phyloP scores from a whole-genome alignment of 805 yeast genomes.

The Cyberlindnera mycetangii region DNA sequence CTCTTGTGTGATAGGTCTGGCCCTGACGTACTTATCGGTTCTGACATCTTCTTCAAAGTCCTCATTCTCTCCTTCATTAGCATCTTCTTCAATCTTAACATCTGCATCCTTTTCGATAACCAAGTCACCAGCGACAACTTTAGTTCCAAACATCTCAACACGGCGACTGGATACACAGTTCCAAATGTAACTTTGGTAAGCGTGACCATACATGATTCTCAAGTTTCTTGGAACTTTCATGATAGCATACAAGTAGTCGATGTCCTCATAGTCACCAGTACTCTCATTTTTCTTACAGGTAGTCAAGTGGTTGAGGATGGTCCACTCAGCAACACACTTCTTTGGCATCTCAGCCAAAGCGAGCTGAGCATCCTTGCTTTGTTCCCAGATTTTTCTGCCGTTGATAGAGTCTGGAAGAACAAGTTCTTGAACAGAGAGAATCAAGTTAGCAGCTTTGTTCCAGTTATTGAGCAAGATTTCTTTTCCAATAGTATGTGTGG shows the following conservation, averaged over 20 bases:
- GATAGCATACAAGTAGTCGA: slow-evolving; percentile 73
- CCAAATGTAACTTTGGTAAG: slow-evolving; percentile 97
- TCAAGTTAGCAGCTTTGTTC: slow-evolving; percentile 73
- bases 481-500: slow-evolving; percentile 86
- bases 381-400: slow-evolving; percentile 80
- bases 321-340: slow-evolving; percentile 79
- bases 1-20: slow-evolving; percentile 69
- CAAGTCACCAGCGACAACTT: slow-evolving; percentile 78
- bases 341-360: slow-evolving; percentile 82
- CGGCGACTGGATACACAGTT: slow-evolving; percentile 80
- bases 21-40: slow-evolving; percentile 55
- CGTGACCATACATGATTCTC: slow-evolving; percentile 94
- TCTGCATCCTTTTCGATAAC: slow-evolving; percentile 42
- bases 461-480: slow-evolving; percentile 69
- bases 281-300: slow-evolving; percentile 46
- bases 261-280: slow-evolving; percentile 41
- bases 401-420: slow-evolving; percentile 81
- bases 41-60: slow-evolving; percentile 73
- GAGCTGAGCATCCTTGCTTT: slow-evolving; percentile 58
- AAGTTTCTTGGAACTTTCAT: slow-evolving; percentile 90
- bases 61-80: slow-evolving; percentile 27
- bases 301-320: slow-evolving; percentile 61
- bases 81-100: slow-evolving; percentile 22
- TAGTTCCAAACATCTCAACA: slow-evolving; percentile 63
- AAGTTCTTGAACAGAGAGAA: slow-evolving; percentile 81